phyloP scores from a whole-genome alignment of 2,329 filamentous ascomycete genomes.

The Talaromyces verruculosus region DNA sequence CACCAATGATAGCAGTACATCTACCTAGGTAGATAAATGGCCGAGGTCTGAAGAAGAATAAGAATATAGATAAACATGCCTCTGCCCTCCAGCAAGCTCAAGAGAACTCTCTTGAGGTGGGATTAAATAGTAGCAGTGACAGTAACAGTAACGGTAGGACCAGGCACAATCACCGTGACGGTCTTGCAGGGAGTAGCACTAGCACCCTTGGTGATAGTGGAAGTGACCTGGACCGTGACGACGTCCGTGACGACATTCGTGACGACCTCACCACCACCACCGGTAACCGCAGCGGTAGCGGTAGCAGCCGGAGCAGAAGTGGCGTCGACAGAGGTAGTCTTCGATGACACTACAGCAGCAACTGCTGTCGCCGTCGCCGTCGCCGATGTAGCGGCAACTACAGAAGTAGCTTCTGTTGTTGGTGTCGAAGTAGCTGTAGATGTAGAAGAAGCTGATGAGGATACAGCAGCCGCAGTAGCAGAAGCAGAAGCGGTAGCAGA shows the following conservation, averaged over 20 bases:
- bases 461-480: not conserved
- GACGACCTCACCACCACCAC: not conserved
- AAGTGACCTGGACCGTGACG: not conserved
- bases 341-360: not conserved
- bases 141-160: slow-evolving; percentile 3
- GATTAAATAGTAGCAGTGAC: not conserved
- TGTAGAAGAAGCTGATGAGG: not conserved
- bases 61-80: not conserved
- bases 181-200: not conserved
- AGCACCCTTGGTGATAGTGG: not conserved
- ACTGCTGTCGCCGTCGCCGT: not conserved
- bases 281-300: not conserved
- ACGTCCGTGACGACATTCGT: not conserved
- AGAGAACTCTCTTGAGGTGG: not conserved
- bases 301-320: not conserved
- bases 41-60: not conserved
- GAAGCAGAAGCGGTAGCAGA: not conserved
- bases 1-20: too few relatives aligned
- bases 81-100: not conserved
- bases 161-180: slow-evolving; percentile 5
- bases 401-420: not conserved
- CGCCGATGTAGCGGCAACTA: not conserved
- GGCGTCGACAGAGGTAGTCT: not conserved
- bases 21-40: not conserved
- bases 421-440: not conserved